These are phyloP conservation scores for Coemansia sp. DNA, from an alignment of 192 early-diverging fungal species.

Conservation along the genomic window DNA sequence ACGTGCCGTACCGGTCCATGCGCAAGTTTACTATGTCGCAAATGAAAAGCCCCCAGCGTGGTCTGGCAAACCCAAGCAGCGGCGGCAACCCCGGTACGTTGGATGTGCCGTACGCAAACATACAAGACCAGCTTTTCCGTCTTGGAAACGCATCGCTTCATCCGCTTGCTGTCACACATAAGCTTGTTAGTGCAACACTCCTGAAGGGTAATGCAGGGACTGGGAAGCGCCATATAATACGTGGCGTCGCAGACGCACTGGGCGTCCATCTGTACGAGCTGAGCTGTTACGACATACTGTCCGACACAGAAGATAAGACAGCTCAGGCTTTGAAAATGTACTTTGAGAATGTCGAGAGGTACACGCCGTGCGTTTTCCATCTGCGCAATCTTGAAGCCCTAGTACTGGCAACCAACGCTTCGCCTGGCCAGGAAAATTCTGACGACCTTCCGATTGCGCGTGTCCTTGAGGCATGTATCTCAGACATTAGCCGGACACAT, in stretches of 20 bases:
- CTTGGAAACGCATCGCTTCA: slow-evolving; percentile 73
- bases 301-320: slow-evolving; percentile 82
- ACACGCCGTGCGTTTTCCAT: slow-evolving; percentile 84
- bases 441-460: slow-evolving; percentile 50
- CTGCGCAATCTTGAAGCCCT: slow-evolving; percentile 80
- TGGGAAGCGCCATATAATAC: slow-evolving; percentile 77
- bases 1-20: slow-evolving; percentile 41
- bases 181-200: slow-evolving; percentile 70
- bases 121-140: slow-evolving; percentile 52
- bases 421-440: slow-evolving; percentile 38
- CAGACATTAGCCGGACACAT: slow-evolving; percentile 23
- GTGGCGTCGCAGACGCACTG: slow-evolving; percentile 65
- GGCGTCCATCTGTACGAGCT: slow-evolving; percentile 81
- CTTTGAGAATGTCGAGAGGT: slow-evolving; percentile 75
- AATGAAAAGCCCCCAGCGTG: background rate
- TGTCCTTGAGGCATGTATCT: slow-evolving; percentile 42
- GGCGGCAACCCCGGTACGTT: background rate
- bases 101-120: slow-evolving; percentile 22
- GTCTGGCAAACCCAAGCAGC: background rate
- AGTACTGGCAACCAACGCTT: slow-evolving; percentile 51
- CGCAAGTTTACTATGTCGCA: background rate
- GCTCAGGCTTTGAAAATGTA: slow-evolving; percentile 72
- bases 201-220: slow-evolving; percentile 81
- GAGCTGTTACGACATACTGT: slow-evolving; percentile 76
- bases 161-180: slow-evolving; percentile 68